These are phyloP conservation scores for Zymoseptoria crescenta DNA, from an alignment of 2,329 filamentous ascomycete genomes.

Conservation along the genomic window DNA sequence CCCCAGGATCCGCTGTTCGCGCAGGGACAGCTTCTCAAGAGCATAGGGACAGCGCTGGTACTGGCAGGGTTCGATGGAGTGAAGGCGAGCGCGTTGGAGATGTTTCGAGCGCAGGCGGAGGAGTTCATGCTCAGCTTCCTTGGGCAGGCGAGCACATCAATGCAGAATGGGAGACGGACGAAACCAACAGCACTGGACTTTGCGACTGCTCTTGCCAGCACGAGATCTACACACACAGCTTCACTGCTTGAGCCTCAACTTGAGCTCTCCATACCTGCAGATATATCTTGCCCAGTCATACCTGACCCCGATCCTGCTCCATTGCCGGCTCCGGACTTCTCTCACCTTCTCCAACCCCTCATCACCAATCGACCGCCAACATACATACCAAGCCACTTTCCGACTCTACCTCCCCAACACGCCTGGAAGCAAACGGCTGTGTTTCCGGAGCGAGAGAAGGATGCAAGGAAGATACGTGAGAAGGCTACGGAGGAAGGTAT, in stretches of 20 bases:
- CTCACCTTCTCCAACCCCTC: constrained; percentile 45
- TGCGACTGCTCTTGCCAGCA: constrained; percentile 41
- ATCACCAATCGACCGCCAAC: constrained; percentile 42
- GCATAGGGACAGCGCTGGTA: constrained; percentile 46
- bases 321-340: constrained; percentile 36
- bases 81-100: constrained; percentile 49
- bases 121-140: constrained; percentile 53
- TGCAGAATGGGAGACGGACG: constrained; percentile 49
- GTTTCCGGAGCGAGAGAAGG: constrained; percentile 50
- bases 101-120: constrained; percentile 48
- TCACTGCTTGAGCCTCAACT: constrained; percentile 37
- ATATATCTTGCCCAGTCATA: constrained; percentile 33
- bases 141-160: constrained; percentile 48
- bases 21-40: constrained; percentile 48
- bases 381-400: constrained; percentile 55
- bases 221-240: constrained; percentile 29
- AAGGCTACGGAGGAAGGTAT: constrained; percentile 58
- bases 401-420: constrained; percentile 55
- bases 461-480: constrained; percentile 48
- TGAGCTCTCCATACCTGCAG: constrained; percentile 28
- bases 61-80: constrained; percentile 49
- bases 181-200: constrained; percentile 54
- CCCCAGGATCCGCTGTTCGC: constrained; percentile 45
- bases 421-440: constrained; percentile 56
- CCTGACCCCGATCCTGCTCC: constrained; percentile 34